Evolutionary conservation across 768 basidiomycete genomes (phyloP).

Genomic region (Suillus paluster): DNA sequence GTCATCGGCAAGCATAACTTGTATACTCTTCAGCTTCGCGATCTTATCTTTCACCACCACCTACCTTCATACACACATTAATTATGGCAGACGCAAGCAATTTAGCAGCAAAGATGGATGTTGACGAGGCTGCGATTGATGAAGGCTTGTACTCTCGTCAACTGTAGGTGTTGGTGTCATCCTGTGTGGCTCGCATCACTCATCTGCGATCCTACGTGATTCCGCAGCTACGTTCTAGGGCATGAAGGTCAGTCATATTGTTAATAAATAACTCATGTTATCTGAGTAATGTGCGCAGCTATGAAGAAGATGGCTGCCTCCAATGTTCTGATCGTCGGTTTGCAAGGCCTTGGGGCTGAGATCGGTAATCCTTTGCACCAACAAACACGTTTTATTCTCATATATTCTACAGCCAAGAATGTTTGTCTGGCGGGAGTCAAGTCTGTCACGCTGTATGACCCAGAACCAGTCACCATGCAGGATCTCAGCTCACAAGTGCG

Average conservation of each 20-base stretch:
- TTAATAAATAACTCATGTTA: background rate
- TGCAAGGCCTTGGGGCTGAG: conserved; percentile 93
- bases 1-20: conserved; percentile 1
- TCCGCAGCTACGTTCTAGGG: conserved; percentile 85
- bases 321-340: conserved; percentile 91
- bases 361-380: conserved; percentile 63
- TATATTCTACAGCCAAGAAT: conserved; percentile 73
- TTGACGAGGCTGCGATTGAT: conserved; percentile 88
- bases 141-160: conserved; percentile 94
- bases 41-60: conserved; percentile 15
- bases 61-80: conserved; percentile 5
- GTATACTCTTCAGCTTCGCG: conserved; percentile 3
- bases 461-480: conserved; percentile 82
- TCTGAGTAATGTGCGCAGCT: conserved; percentile 54
- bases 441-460: conserved; percentile 95
- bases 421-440: conserved; percentile 95
- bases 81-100: conserved; percentile 44
- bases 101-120: conserved; percentile 67
- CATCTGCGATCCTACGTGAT: conserved; percentile 19
- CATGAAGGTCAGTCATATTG: conserved; percentile 77
- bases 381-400: conserved; percentile 1
- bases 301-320: conserved; percentile 99
- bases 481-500: conserved; percentile 92
- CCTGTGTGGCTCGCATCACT: conserved; percentile 21
- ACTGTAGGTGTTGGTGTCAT: conserved; percentile 59